Conservation (phyloP, 2,329 filamentous ascomycete genomes). For the Verticillium isaacii region DNA sequence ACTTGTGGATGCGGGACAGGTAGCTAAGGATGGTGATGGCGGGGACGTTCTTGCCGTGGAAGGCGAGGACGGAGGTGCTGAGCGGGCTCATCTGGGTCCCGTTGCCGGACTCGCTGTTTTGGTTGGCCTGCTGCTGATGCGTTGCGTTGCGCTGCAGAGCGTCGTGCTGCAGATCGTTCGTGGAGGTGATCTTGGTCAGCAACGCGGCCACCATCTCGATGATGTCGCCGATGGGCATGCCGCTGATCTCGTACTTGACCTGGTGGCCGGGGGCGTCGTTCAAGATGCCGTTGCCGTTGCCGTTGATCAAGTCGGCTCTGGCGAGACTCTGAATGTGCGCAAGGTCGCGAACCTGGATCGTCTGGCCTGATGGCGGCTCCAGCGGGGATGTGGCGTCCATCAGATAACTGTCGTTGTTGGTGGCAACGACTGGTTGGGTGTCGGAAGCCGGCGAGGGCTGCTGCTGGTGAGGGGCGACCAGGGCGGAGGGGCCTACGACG, state of each 20-base stretch:
- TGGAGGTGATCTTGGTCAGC: constrained; percentile 93
- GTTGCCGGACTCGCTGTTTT: constrained; percentile 35
- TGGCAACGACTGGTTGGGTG: constrained; percentile 16
- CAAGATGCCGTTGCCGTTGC: constrained; percentile 41
- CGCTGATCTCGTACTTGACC: constrained; percentile 87
- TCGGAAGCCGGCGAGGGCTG: constrained; percentile 32
- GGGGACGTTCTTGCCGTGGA: constrained; percentile 96
- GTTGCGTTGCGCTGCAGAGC: constrained; percentile 69
- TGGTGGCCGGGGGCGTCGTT: constrained; percentile 48
- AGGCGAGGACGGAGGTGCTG: constrained; percentile 73
- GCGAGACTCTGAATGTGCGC: constrained; percentile 89
- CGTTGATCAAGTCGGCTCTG: constrained; percentile 64
- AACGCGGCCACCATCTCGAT: constrained; percentile 99
- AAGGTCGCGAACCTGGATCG: constrained; percentile 79
- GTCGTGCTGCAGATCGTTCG: constrained; percentile 92
- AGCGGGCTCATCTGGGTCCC: constrained; percentile 58
- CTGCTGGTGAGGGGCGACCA: constrained; percentile 16
- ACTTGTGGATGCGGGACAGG: constrained; percentile 93
- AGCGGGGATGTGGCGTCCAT: constrained; percentile 18
- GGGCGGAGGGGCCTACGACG: constrained; percentile 12
- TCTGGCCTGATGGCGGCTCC: constrained; percentile 32
- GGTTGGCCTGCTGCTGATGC: constrained; percentile 52
- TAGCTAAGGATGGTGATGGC: constrained; percentile 97
- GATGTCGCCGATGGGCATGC: constrained; percentile 93
- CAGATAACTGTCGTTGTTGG: constrained; percentile 16